Evolutionary conservation across 73 alveolate genomes (phyloP).

Genomic region (Symbiodinium natans): DNA sequence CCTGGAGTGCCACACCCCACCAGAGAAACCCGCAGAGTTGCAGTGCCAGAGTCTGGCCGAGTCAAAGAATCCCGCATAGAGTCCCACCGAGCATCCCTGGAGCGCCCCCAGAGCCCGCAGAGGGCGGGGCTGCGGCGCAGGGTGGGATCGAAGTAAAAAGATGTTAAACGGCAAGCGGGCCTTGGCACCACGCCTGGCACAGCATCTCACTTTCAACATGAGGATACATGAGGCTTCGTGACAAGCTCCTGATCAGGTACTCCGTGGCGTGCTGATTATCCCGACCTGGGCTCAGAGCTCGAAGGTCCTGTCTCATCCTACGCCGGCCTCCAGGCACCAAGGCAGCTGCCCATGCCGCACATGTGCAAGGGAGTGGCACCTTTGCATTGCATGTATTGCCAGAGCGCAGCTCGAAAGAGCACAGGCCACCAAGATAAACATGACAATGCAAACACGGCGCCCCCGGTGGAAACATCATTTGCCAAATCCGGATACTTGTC

Average conservation of each 20-base stretch:
- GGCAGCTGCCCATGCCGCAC: constrained; percentile 50
- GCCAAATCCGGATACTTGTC: constrained; percentile 63
- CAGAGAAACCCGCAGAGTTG: too few species aligned
- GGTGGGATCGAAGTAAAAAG: too few species aligned
- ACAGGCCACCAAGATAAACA: neutral
- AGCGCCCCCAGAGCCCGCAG: too few species aligned
- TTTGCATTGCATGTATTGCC: neutral
- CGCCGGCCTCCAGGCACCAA: neutral
- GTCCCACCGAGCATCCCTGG: too few species aligned
- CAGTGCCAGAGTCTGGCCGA: too few species aligned
- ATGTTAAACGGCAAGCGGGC: neutral
- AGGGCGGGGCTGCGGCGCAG: too few species aligned
- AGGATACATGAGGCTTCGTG: neutral
- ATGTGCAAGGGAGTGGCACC: constrained; percentile 62
- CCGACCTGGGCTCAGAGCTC: constrained; percentile 13
- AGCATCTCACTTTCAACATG: neutral
- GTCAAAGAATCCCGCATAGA: too few species aligned
- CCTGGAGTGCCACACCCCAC: neutral
- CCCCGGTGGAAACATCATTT: constrained; percentile 52
- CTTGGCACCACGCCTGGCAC: constrained; percentile 16
- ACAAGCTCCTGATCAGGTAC: constrained; percentile 50
- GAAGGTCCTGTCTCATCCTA: neutral
- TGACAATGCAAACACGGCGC: neutral
- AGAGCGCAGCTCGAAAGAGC: neutral
- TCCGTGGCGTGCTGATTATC: constrained; percentile 78